Conservation (phyloP, 192 early-diverging fungal genomes). For the Coemansia sp. region DNA sequence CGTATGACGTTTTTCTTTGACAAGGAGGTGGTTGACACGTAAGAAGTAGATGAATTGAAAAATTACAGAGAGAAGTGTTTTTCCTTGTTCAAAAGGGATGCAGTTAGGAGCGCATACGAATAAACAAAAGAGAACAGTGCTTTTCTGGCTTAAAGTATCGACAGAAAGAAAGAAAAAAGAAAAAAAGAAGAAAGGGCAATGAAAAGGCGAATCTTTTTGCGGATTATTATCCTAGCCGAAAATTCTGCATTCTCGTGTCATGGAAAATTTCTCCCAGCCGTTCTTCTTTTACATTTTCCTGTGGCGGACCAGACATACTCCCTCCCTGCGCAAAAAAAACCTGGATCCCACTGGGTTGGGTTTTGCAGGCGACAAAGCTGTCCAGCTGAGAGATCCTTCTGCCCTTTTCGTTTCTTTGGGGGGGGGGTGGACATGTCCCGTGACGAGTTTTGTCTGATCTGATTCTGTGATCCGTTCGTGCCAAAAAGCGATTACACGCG, state of each 20-base stretch:
- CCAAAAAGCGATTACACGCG: background rate
- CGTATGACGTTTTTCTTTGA: constrained; percentile 3
- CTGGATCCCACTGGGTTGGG: too few relatives aligned
- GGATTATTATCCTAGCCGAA: too few relatives aligned
- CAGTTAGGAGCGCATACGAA: constrained; percentile 10
- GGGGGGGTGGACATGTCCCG: background rate
- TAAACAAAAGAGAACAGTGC: background rate
- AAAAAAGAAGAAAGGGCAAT: background rate
- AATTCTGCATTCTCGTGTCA: too few relatives aligned
- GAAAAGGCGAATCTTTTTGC: background rate
- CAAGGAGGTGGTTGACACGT: background rate
- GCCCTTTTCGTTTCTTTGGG: background rate
- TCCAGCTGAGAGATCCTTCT: too few relatives aligned
- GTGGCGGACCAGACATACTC: too few relatives aligned
- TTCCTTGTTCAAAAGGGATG: background rate
- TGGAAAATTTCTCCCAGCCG: too few relatives aligned
- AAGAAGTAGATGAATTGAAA: constrained; percentile 6
- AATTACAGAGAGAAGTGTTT: background rate
- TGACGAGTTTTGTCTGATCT: background rate
- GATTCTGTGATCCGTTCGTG: background rate
- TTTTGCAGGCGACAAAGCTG: too few relatives aligned
- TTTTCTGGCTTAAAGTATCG: constrained; percentile 4
- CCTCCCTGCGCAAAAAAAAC: too few relatives aligned
- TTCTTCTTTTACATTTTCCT: too few relatives aligned
- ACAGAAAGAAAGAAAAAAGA: background rate